phyloP scores from a whole-genome alignment of 2,329 filamentous ascomycete genomes.

The Graphilbum sp. region DNA sequence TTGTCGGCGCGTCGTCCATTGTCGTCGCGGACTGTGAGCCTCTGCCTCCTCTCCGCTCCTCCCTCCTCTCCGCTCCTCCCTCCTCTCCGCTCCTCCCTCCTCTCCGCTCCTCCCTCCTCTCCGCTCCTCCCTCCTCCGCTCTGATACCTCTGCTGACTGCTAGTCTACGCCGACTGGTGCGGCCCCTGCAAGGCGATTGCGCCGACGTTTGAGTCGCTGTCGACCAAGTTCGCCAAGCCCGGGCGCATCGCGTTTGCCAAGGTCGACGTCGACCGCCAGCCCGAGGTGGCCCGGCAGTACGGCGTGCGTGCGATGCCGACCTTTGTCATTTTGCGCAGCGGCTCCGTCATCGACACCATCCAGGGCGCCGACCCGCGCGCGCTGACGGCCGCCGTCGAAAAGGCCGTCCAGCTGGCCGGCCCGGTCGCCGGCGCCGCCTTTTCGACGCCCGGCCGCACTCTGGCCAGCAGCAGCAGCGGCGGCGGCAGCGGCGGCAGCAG shows the following conservation, averaged over 20 bases:
- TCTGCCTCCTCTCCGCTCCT: not conserved
- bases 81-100: too few species aligned
- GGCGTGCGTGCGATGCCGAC: slow-evolving; percentile 81
- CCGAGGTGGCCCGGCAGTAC: slow-evolving; percentile 60
- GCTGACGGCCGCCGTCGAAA: slow-evolving; percentile 61
- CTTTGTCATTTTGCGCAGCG: slow-evolving; percentile 77
- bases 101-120: too few species aligned
- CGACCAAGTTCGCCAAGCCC: slow-evolving; percentile 62
- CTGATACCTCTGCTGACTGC: not conserved
- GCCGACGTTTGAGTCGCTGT: slow-evolving; percentile 73
- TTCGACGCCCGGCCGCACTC: slow-evolving; percentile 37
- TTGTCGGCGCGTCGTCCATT: slow-evolving; percentile 57
- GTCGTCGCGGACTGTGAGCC: slow-evolving; percentile 71
- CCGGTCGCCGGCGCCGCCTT: slow-evolving; percentile 31
- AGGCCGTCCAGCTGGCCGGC: slow-evolving; percentile 39
- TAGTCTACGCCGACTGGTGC: slow-evolving; percentile 93
- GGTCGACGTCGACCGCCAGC: slow-evolving; percentile 75
- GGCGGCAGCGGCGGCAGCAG: slow-evolving; percentile 8
- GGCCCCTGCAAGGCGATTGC: slow-evolving; percentile 86
- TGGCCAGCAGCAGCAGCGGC: slow-evolving; percentile 26
- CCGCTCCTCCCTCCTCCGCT: too few species aligned
- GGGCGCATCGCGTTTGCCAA: slow-evolving; percentile 80
- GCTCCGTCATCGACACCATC: slow-evolving; percentile 57
- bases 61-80: too few species aligned
- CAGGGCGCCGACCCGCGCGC: slow-evolving; percentile 65